Conservation (phyloP, 768 basidiomycete species). For the Naganishia friedmannii region DNA sequence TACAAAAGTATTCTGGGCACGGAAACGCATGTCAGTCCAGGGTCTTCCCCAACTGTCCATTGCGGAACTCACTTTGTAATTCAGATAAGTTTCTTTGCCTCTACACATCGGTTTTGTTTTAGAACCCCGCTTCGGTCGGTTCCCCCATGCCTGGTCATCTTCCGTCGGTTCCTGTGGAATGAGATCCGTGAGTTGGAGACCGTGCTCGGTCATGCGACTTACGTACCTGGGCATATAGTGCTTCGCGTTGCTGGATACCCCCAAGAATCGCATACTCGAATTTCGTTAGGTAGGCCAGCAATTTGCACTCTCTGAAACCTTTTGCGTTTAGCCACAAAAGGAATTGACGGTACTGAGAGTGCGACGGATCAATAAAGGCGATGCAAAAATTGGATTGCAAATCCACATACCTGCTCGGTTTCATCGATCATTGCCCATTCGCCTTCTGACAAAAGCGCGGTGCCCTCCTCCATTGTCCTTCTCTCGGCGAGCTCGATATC, state of each 20-base stretch:
- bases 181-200: not conserved
- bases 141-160: constrained; percentile 18
- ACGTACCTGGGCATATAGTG: constrained; percentile 23
- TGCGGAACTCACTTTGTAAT: constrained; percentile 30
- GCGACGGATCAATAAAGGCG: not conserved
- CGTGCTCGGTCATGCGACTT: not conserved
- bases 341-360: constrained; percentile 51
- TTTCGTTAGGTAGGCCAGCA: constrained; percentile 68
- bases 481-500: constrained; percentile 61
- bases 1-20: constrained; percentile 5
- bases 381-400: not conserved
- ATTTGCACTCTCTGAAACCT: constrained; percentile 76
- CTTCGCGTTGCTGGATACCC: constrained; percentile 39
- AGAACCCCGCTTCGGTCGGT: constrained; percentile 16
- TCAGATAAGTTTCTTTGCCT: constrained; percentile 26
- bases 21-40: not conserved
- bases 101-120: constrained; percentile 14
- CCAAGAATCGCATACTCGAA: constrained; percentile 43
- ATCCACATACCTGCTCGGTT: constrained; percentile 70
- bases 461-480: constrained; percentile 73
- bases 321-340: constrained; percentile 87
- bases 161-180: constrained; percentile 4
- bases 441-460: constrained; percentile 64
- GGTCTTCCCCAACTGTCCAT: not conserved
- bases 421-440: constrained; percentile 92